These are phyloP conservation scores for Amanita inopinata DNA, from an alignment of 768 basidiomycete species.

Conservation along the genomic window DNA sequence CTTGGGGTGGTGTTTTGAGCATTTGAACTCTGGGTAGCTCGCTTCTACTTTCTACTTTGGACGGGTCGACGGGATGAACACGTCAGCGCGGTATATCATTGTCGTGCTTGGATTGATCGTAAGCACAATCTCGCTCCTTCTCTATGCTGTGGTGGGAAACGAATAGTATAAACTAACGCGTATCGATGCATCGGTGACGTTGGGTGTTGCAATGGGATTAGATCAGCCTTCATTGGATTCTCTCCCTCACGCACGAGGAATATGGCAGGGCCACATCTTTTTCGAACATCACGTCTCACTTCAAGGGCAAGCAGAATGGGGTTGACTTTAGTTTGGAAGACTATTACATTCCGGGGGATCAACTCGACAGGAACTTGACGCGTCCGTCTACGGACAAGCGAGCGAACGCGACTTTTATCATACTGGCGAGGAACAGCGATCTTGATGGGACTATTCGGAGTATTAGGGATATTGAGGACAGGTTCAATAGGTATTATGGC, in stretches of 20 bases:
- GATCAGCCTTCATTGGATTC: conserved; percentile 35
- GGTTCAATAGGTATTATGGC: conserved; percentile 67
- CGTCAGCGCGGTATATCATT: conserved; percentile 24
- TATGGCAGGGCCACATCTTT: conserved; percentile 42
- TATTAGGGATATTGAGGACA: conserved; percentile 69
- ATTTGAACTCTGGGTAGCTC: no score
- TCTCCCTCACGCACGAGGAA: conserved; percentile 39
- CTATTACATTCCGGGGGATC: conserved; percentile 7
- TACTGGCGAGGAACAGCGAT: conserved; percentile 62
- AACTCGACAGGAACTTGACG: conserved; percentile 16
- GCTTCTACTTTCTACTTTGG: no score
- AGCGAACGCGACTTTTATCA: conserved; percentile 35
- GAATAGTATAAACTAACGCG: no score
- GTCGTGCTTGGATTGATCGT: conserved; percentile 24
- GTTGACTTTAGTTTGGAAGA: conserved; percentile 10
- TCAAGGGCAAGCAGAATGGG: not conserved
- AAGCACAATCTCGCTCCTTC: conserved; percentile 11
- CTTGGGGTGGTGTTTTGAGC: no score
- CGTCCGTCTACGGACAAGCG: conserved; percentile 11
- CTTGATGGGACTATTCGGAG: conserved; percentile 51
- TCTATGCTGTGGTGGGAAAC: no score
- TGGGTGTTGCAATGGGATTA: conserved; percentile 5
- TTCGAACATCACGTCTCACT: conserved; percentile 19
- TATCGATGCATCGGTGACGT: not conserved
- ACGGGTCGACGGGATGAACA: conserved; percentile 18